Evolutionary conservation across 2,329 filamentous ascomycete genomes (phyloP).

Genomic region (Penicillium sclerotigenum): DNA sequence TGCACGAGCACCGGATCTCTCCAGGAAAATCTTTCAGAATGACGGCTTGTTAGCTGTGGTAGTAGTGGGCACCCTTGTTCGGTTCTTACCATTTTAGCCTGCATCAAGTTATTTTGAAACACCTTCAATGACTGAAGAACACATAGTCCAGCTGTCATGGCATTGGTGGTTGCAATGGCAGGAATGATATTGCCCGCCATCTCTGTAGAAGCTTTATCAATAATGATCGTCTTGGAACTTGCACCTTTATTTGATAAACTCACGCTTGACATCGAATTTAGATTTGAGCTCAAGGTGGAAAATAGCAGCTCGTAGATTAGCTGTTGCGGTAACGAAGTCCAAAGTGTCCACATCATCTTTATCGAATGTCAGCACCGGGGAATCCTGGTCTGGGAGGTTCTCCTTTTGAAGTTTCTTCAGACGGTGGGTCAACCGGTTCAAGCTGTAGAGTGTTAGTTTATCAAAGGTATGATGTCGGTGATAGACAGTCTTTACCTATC

Average conservation of each 20-base stretch:
- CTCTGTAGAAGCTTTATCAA: slow-evolving; percentile 50
- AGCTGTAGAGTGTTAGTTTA: slow-evolving; percentile 42
- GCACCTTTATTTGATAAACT: slow-evolving; percentile 18
- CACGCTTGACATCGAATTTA: slow-evolving; percentile 88
- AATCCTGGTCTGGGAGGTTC: slow-evolving; percentile 34
- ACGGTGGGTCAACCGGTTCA: slow-evolving; percentile 72
- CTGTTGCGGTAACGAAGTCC: slow-evolving; percentile 87
- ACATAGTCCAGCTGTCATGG: slow-evolving; percentile 88
- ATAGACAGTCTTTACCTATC: slow-evolving; percentile 55
- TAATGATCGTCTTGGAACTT: neutral
- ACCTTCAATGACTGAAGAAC: slow-evolving; percentile 93
- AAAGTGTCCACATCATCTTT: slow-evolving; percentile 95
- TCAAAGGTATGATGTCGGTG: neutral
- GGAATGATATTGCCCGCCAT: slow-evolving; percentile 99
- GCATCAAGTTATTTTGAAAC: slow-evolving; percentile 65
- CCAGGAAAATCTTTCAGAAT: slow-evolving; percentile 66
- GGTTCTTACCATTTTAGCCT: slow-evolving; percentile 66
- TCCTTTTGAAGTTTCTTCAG: slow-evolving; percentile 62
- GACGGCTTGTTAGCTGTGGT: neutral
- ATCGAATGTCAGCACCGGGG: slow-evolving; percentile 77
- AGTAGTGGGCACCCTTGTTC: neutral
- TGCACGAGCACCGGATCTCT: slow-evolving; percentile 59
- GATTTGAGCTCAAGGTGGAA: slow-evolving; percentile 87
- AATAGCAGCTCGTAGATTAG: slow-evolving; percentile 83
- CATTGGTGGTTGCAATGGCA: slow-evolving; percentile 96